Evolutionary conservation across 164 flowering plant genomes (phyloP).

Genomic region (Chloranthus sessilifolius): DNA sequence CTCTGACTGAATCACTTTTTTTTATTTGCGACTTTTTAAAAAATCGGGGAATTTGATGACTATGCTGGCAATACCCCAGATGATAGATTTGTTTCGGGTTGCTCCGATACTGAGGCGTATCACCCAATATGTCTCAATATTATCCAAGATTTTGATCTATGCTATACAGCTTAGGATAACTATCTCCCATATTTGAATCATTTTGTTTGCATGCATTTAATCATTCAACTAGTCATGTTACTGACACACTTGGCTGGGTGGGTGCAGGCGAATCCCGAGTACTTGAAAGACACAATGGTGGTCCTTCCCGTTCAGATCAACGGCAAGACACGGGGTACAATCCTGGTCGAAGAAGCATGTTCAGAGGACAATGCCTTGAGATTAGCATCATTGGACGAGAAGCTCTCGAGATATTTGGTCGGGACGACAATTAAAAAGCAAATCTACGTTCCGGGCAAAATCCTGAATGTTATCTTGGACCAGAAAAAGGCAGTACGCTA

Average conservation of each 20-base stretch:
- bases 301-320: constrained; percentile 91
- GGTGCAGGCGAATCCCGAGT: constrained; percentile 63
- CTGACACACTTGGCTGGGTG: not conserved
- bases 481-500: constrained; percentile 29
- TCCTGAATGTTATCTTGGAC: constrained; percentile 71
- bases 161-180: too few relatives aligned
- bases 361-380: constrained; percentile 74
- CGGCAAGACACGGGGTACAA: constrained; percentile 93
- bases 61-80: too few relatives aligned
- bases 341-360: constrained; percentile 67
- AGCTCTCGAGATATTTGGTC: constrained; percentile 63
- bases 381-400: constrained; percentile 60
- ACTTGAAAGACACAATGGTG: constrained; percentile 62
- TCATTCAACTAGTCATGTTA: too few relatives aligned
- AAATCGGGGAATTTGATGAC: too few relatives aligned
- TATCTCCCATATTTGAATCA: too few relatives aligned
- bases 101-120: too few relatives aligned
- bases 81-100: too few relatives aligned
- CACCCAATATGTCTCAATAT: too few relatives aligned
- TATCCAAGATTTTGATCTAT: too few relatives aligned
- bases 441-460: constrained; percentile 87
- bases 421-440: constrained; percentile 61
- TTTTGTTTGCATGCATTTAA: too few relatives aligned
- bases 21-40: too few relatives aligned
- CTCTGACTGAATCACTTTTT: too few relatives aligned